Percentiles rank a stretch among this genome's conserved stretches.
These are phyloP conservation scores for Rhododendron kiyosumense DNA, from an alignment of 148 eudicot genomes.

Conservation along the genomic window DNA sequence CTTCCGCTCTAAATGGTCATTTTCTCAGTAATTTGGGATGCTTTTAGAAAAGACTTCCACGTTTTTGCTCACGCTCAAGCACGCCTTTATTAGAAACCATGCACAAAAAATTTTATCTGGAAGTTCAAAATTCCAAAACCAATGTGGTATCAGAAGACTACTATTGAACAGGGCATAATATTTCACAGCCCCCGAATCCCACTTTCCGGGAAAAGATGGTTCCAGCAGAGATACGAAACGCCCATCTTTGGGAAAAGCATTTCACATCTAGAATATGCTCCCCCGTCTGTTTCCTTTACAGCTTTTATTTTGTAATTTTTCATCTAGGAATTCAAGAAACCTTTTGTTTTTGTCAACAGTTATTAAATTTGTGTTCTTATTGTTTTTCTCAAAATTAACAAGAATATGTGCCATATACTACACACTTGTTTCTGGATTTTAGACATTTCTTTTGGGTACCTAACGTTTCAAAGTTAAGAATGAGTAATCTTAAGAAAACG, in stretches of 20 bases:
- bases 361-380: too few relatives aligned
- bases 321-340: background rate
- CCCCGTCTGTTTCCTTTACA: background rate
- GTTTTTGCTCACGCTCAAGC: too few relatives aligned
- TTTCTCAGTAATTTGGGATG: background rate
- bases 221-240: background rate
- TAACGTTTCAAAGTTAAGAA: too few relatives aligned
- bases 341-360: background rate
- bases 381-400: too few relatives aligned
- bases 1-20: background rate
- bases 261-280: background rate
- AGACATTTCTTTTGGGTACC: too few relatives aligned
- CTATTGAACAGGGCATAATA: background rate
- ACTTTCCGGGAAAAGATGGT: background rate
- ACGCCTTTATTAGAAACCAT: too few relatives aligned
- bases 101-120: too few relatives aligned
- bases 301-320: too few relatives aligned
- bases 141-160: background rate
- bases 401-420: background rate
- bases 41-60: background rate
- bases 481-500: too few relatives aligned
- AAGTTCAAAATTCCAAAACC: too few relatives aligned
- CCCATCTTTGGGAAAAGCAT: background rate
- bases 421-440: too few relatives aligned
- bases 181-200: background rate